Base-by-base conservation (phyloP, 805 yeast species). In the Wickerhamomyces ciferrii region DNA sequence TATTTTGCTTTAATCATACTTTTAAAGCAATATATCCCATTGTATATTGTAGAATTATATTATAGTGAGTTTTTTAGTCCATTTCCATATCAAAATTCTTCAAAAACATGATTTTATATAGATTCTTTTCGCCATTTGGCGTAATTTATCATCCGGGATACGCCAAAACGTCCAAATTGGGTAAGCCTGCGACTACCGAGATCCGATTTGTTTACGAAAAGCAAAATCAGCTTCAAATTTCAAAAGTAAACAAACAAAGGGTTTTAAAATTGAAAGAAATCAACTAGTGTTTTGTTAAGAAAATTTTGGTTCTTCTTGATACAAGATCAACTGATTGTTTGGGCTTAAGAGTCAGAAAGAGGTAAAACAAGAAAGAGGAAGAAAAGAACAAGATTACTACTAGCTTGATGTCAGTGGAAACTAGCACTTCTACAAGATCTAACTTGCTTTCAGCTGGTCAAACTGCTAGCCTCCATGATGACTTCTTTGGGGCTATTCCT, bases 401-500 rank as follows among this genome's bases (percentile, higher is more conserved):
- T 32, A 32, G 35, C 35, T 32, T 32, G 35, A 32, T 32, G 35
- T 32, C 19, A 18, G 18, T 32, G 35, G 35, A 17, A 32, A 15
- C 17, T 6, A 17, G 19, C 5, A 14, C 35, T 4, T 32, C 35
- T 5, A 14, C 35, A 17, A n/a, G 10, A 15, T 6, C 35, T 18
- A 17, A 32, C 10, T 17, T 17, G 35, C 35, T 32, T n/a, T 32
- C 35, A 32, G 35, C 10, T n/a, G 35, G 19, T 15, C 35, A 32
- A 32, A 32, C 23, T 17, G 21, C 37, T 3, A 21, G 19, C 18
- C 36, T 32, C 19, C 14, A 21, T 20, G 39, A 37, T 15, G 24
- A 8, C 7, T 21, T 37, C 11, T 37, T 20, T 10, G 39, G 25
- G 8, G 25, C 39, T n/a, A 45, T 53, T 13, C 58, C 60, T 2